Evolutionary conservation across 495 filamentous ascomycete species (phyloP).

Genomic region (Haplographium delicatum): DNA sequence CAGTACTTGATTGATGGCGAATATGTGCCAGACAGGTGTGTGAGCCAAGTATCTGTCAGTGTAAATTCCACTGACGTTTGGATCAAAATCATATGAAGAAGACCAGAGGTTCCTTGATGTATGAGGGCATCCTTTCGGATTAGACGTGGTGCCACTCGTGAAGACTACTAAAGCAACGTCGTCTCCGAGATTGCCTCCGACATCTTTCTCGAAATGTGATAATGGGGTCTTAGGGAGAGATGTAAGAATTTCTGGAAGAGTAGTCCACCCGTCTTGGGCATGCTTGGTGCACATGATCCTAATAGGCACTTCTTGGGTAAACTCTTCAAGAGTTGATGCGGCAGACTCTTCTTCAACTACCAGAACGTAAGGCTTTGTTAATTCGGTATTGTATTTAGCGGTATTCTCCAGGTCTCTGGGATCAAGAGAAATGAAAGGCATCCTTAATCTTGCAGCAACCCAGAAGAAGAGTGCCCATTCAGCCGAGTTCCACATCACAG

Average conservation of each 20-base stretch:
- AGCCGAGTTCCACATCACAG: not conserved
- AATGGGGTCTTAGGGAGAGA: too few relatives aligned
- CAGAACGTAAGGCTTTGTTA: not conserved
- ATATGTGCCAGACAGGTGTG: conserved; percentile 2
- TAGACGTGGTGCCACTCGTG: conserved; percentile 4
- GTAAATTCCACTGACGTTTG: not conserved
- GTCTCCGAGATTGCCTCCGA: not conserved
- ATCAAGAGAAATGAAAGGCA: not conserved
- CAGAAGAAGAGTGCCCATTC: conserved; percentile 9
- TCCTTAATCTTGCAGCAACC: not conserved
- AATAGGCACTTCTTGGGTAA: not conserved
- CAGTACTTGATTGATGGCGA: not conserved
- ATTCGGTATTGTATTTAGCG: not conserved
- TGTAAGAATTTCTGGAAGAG: not conserved
- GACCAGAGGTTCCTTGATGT: not conserved
- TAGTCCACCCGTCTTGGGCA: not conserved
- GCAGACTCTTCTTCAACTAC: not conserved
- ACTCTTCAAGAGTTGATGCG: too few relatives aligned
- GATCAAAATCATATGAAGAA: not conserved
- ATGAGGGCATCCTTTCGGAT: conserved; percentile 4
- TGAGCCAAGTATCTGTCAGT: not conserved
- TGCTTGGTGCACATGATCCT: not conserved
- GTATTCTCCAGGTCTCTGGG: not conserved
- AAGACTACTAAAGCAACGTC: not conserved
- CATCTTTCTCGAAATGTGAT: too few relatives aligned